Conservation (phyloP, 1,284 basidiomycete genomes). For the Cryptococcus wingfieldii region DNA sequence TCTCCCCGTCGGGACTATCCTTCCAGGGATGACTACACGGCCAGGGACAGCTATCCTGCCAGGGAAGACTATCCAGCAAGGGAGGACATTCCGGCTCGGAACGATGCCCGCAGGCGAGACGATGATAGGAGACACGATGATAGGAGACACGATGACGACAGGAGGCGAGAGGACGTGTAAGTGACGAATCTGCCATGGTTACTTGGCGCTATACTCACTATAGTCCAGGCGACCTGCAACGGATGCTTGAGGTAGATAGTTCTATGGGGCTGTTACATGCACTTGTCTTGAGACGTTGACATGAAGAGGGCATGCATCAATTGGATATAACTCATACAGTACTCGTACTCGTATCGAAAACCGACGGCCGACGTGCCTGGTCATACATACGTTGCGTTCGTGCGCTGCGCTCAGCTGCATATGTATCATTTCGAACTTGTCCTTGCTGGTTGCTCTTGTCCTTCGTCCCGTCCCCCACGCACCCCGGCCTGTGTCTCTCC, state of each 20-base stretch:
- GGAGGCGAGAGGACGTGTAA: constrained; percentile 15
- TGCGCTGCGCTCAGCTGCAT: neutral
- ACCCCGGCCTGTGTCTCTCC: neutral
- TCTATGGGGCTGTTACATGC: neutral
- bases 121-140: constrained; percentile 8
- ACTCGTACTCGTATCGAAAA: too few relatives aligned
- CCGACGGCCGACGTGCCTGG: neutral
- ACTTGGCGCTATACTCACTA: too few relatives aligned
- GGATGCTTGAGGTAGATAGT: neutral
- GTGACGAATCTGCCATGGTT: too few relatives aligned
- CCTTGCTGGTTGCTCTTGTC: neutral
- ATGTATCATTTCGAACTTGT: neutral
- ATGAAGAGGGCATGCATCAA: neutral
- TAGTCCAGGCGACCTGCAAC: neutral
- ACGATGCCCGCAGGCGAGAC: constrained; percentile 3
- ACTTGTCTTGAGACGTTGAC: neutral
- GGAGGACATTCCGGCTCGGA: constrained; percentile 20
- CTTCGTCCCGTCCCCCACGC: neutral
- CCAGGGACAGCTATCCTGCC: neutral
- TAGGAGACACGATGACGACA: constrained; percentile 11
- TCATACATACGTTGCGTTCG: neutral
- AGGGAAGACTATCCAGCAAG: constrained; percentile 14
- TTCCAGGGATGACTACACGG: constrained; percentile 11
- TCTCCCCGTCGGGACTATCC: constrained; percentile 12
- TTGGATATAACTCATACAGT: too few relatives aligned